Percentiles rank a stretch among this genome's conserved stretches.
Evolutionary conservation across 2,329 filamentous ascomycete genomes (phyloP).

Genomic region (Xylariaceae sp.): DNA sequence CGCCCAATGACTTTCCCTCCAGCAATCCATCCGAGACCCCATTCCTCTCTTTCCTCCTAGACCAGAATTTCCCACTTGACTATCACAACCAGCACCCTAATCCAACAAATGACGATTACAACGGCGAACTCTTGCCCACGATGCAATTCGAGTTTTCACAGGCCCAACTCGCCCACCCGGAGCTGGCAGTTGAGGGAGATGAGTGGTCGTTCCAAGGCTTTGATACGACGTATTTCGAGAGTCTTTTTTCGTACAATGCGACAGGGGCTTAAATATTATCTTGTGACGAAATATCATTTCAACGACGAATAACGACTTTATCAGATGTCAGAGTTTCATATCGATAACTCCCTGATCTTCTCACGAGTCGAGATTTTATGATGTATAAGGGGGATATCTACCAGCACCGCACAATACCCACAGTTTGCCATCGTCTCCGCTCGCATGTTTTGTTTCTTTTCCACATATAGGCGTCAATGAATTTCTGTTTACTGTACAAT

Average conservation of each 20-base stretch:
- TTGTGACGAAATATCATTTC: neutral
- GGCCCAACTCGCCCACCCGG: constrained; percentile 23
- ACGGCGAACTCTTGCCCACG: constrained; percentile 7
- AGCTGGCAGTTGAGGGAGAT: constrained; percentile 32
- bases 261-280: neutral
- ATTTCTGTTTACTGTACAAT: too few relatives aligned
- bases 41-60: too few relatives aligned
- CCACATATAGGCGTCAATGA: too few relatives aligned
- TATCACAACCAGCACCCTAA: neutral
- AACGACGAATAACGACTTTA: too few relatives aligned
- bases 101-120: neutral
- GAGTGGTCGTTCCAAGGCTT: constrained; percentile 39
- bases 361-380: too few relatives aligned
- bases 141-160: constrained; percentile 27
- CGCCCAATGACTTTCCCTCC: neutral
- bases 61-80: constrained; percentile 11
- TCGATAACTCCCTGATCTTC: too few relatives aligned
- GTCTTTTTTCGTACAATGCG: constrained; percentile 18
- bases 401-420: too few relatives aligned
- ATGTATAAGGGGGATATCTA: too few relatives aligned
- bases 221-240: constrained; percentile 31
- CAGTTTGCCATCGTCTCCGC: too few relatives aligned
- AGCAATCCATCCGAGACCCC: too few relatives aligned
- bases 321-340: too few relatives aligned
- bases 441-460: too few relatives aligned